Base-by-base conservation (phyloP, 108 stramenopile species). In the Pseudonitzschia multiseries region DNA sequence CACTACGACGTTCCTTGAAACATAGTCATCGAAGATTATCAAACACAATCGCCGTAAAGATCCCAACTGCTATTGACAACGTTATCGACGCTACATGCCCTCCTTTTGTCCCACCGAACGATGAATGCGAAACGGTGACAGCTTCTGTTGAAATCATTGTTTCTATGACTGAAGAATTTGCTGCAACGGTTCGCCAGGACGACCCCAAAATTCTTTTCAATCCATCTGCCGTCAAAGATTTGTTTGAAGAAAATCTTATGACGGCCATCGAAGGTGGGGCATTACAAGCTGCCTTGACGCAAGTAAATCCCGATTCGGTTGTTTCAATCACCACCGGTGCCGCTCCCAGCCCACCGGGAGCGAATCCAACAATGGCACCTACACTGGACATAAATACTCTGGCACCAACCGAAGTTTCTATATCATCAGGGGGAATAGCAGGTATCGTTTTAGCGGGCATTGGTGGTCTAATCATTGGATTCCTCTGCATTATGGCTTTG, bases 361-460 rank as follows among this genome's bases (percentile, higher is more conserved):
- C 36, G 2, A 36, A 2, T 36, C 36, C 36, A 36, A 36, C 36
- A 36, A 2, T 36, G 4, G 53, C 57, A 1, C 51, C 60, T 26
- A 32, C 32, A 2, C 2, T 18, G 46, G 14, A 2, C 12, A 2
- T 2, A 2, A 10, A 18, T 18, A 48, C 46, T 24, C 57, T 53
- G 46, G 26, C 40, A 65, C 53, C 44, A 43, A 32, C 32, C 26
- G 13, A 8, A 2, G 33, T 20, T 2, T 63, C 63, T 24, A 24
- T 74, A 6, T 48, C 73, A 22, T 57, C 65, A 27, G 81, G 77
- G 0, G 83, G 83, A 22, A 79, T 80, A n/a, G 72, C 83, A 40
- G 87, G 85, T 41, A 84, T 87, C 31, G 72, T 75, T 22, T 51
- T 83, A 36, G 83, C 79, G 0, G 81, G 44, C 43, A 10, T 81